Percentiles rank a stretch among this genome's conserved stretches.
These are phyloP conservation scores for Neurospora sp. DNA, from an alignment of 495 filamentous ascomycete species.

Conservation along the genomic window DNA sequence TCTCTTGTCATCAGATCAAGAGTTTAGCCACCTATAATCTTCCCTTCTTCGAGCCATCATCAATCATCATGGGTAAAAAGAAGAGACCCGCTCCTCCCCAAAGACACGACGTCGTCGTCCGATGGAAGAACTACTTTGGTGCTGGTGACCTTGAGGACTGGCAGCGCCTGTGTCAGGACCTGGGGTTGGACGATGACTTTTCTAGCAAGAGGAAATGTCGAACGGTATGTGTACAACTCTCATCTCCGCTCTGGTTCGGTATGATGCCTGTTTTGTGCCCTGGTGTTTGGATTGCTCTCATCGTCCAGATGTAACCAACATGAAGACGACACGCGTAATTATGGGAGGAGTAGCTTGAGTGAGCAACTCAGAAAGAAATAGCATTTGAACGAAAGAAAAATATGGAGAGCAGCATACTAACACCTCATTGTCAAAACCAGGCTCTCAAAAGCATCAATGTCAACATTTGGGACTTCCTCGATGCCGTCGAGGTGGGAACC, in stretches of 20 bases:
- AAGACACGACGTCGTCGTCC: conserved; percentile 2
- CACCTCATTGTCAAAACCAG: conserved; percentile 4
- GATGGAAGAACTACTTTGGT: conserved; percentile 24
- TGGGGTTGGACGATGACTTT: conserved; percentile 19
- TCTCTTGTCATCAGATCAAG: background rate
- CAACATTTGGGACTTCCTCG: conserved; percentile 31
- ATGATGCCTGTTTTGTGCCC: no score
- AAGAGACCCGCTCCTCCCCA: background rate
- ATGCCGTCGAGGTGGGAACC: conserved; percentile 8
- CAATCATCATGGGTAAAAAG: background rate
- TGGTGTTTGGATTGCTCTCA: no score
- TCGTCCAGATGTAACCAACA: no score
- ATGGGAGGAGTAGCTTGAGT: no score
- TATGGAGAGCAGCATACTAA: background rate
- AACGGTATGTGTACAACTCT: conserved; percentile 13
- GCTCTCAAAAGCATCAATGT: conserved; percentile 20
- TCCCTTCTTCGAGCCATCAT: background rate
- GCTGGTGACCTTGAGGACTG: conserved; percentile 20
- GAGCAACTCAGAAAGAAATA: no score
- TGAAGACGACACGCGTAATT: no score
- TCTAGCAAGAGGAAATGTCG: conserved; percentile 27
- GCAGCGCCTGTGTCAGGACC: conserved; percentile 26
- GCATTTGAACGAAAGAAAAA: background rate
- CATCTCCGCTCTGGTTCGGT: background rate
- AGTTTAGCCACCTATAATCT: background rate